Evolutionary conservation across 805 yeast genomes (phyloP), one percentile per base, ranked within the genome.

Genomic region (Hanseniaspora meyeri): DNA sequence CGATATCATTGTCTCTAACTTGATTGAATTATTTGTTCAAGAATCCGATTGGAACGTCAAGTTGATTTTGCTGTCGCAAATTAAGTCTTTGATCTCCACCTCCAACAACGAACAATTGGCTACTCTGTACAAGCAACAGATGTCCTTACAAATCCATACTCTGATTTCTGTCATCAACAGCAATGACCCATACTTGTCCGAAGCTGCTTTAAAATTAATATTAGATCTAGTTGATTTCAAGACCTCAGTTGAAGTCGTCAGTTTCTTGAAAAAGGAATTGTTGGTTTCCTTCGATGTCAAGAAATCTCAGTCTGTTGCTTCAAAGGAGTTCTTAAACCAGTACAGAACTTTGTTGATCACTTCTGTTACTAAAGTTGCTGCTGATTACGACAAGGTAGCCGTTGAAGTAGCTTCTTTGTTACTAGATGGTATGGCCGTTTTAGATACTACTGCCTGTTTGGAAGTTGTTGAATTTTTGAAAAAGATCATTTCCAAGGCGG

Each of bases 41-140:
- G 97, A 89, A 67, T 77, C 95, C n/a, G 97, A 93, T 70, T 90
- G 87, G 72, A 93, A 90, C 66, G 90, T 91, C 63, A 95, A 95
- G 71, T 78, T 93, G 61, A 90, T 91, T 65, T 93, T 95, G 20
- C 76, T 93, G 65, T 53, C 57, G 6, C 57, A 53, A 53, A 53
- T 53, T 27, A 53, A 53, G 20, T 53, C 57, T 5, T 46, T 53
- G 34, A 53, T 53, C 9, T 53, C 57, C 2, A 29, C 51, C 24
- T 38, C 45, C 20, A 46, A 32, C 40, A 53, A 53, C 24, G 57
- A 53, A 29, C 57, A 53, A 39, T 32, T 53, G 14, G 50, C 57
- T 11, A 53, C 51, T 46, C 36, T 53, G 14, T 53, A 53, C 42
- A 53, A 53, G 48, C 57, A 53, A 46, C 57, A 53, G 36, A 29